Conservation (phyloP, 805 yeast species). For the Yamadazyma ubonensis region DNA sequence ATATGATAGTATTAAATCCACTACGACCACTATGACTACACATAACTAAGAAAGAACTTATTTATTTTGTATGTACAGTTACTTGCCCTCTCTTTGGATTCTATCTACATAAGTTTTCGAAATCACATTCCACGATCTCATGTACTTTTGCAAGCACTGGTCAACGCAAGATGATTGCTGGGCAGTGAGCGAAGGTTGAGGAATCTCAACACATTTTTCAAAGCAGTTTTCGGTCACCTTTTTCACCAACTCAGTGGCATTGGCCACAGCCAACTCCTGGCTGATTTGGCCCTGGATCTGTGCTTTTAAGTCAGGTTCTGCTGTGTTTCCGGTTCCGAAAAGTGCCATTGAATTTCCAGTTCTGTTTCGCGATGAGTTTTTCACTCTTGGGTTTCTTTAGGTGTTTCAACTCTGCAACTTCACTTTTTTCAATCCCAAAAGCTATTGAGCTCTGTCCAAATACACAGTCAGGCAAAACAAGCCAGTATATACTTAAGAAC, state of each 20-base stretch:
- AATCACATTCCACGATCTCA: slow-evolving; percentile 87
- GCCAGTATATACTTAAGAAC: too few species aligned
- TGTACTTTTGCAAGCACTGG: slow-evolving; percentile 81
- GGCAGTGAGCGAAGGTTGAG: slow-evolving; percentile 48
- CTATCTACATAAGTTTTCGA: slow-evolving; percentile 75
- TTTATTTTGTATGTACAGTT: slow-evolving; percentile 19
- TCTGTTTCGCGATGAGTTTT: too few species aligned
- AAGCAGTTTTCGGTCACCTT: slow-evolving; percentile 86
- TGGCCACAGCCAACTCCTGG: slow-evolving; percentile 86
- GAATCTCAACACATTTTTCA: slow-evolving; percentile 68
- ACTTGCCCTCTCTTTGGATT: slow-evolving; percentile 49
- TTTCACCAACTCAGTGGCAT: slow-evolving; percentile 84
- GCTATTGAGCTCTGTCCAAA: too few species aligned
- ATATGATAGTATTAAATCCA: too few species aligned
- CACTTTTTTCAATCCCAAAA: too few species aligned
- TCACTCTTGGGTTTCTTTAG: too few species aligned
- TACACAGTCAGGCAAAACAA: too few species aligned
- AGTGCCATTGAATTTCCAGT: slow-evolving; percentile 29
- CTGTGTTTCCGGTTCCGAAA: slow-evolving; percentile 19
- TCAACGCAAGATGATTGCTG: slow-evolving; percentile 67
- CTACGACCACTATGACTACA: too few species aligned
- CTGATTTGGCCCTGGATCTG: slow-evolving; percentile 69
- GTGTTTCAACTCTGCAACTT: too few species aligned
- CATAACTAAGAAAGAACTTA: not conserved
- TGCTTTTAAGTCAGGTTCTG: slow-evolving; percentile 50